These are phyloP conservation scores for Calonectria pauciramosa DNA, from an alignment of 2,329 filamentous ascomycete genomes.

Conservation along the genomic window DNA sequence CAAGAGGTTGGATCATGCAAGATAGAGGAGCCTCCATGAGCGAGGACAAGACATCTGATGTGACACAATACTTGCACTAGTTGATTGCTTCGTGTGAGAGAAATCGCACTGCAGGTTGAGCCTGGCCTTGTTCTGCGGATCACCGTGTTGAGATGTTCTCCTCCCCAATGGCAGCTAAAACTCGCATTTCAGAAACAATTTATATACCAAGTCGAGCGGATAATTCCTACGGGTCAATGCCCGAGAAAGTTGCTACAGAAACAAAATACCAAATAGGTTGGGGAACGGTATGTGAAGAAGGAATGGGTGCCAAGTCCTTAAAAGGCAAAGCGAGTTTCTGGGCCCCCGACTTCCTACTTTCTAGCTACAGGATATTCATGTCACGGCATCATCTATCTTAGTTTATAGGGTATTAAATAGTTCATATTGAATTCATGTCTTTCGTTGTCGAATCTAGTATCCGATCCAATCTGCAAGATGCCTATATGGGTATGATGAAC, in stretches of 20 bases:
- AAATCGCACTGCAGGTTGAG: too few relatives aligned
- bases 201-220: neutral
- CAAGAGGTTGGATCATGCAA: neutral
- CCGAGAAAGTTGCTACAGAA: neutral
- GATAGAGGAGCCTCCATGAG: neutral
- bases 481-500: conserved; percentile 46
- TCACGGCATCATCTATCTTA: too few relatives aligned
- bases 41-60: neutral
- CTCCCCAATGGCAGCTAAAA: neutral
- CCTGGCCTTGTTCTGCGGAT: too few relatives aligned
- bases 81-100: too few relatives aligned
- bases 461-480: conserved; percentile 46
- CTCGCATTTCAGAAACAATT: neutral
- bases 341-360: neutral
- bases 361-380: neutral
- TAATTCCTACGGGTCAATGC: too few relatives aligned
- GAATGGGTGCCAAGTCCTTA: neutral
- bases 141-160: neutral
- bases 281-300: too few relatives aligned
- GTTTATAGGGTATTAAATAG: conserved; percentile 33
- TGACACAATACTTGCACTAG: neutral
- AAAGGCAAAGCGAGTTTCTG: too few relatives aligned
- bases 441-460: conserved; percentile 45
- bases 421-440: conserved; percentile 42
- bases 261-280: neutral